Conservation (phyloP, 441 rosid species). For the Syzygium syzygioides region DNA sequence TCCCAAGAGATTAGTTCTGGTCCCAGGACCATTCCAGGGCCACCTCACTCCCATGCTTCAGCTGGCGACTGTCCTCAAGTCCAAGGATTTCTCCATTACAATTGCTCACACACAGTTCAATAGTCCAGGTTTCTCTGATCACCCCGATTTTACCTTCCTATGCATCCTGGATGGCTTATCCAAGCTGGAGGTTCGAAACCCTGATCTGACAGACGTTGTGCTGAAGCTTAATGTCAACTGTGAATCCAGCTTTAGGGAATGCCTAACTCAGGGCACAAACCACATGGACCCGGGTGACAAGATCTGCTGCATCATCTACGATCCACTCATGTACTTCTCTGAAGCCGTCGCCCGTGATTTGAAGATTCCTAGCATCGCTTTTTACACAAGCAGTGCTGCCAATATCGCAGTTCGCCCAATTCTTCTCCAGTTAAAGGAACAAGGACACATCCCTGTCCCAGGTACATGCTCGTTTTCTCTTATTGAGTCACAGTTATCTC, state of each 20-base stretch:
- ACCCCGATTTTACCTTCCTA: conserved; percentile 14
- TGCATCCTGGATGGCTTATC: conserved; percentile 6
- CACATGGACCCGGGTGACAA: background rate
- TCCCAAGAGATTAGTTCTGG: conserved; percentile 14
- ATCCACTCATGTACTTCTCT: conserved; percentile 4
- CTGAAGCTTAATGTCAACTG: background rate
- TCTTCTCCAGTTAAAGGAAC: background rate
- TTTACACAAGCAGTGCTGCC: background rate
- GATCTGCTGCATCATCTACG: conserved; percentile 7
- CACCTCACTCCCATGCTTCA: conserved; percentile 43
- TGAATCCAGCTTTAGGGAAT: conserved; percentile 1
- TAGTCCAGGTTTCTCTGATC: conserved; percentile 13
- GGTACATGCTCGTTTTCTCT: background rate
- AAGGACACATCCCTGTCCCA: background rate
- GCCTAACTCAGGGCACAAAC: background rate
- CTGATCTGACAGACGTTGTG: background rate
- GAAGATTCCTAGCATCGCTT: conserved; percentile 9
- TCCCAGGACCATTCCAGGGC: conserved; percentile 36
- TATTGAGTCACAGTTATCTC: background rate
- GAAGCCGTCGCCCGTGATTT: conserved; percentile 1
- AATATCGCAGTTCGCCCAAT: background rate
- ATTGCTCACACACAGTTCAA: conserved; percentile 19
- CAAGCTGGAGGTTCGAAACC: background rate
- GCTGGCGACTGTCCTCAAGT: conserved; percentile 29
- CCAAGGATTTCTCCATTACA: conserved; percentile 24